Conservation (phyloP, 2,329 filamentous ascomycete genomes). For the Alternaria burnsii region DNA sequence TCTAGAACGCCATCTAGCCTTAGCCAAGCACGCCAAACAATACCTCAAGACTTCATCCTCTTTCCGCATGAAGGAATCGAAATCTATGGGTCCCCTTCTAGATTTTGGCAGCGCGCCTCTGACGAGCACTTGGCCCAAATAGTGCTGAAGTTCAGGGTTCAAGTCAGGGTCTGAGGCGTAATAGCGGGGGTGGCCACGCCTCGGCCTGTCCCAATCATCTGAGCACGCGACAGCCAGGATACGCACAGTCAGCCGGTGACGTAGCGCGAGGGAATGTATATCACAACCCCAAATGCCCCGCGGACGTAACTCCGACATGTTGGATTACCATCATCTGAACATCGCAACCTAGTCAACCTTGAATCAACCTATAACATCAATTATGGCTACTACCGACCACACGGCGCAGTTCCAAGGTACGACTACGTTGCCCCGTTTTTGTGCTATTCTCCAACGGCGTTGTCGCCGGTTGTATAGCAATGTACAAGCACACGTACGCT, state of each 20-base stretch:
- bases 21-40: neutral
- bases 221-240: conserved; percentile 16
- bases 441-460: neutral
- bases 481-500: neutral
- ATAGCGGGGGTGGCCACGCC: conserved; percentile 9
- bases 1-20: conserved; percentile 9
- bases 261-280: conserved; percentile 17
- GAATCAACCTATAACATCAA: neutral
- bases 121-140: conserved; percentile 6
- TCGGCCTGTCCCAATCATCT: conserved; percentile 15
- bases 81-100: neutral
- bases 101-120: conserved; percentile 7
- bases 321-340: neutral
- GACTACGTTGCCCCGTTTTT: neutral
- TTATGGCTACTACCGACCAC: conserved; percentile 12
- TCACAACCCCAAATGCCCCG: neutral
- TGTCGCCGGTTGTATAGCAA: neutral
- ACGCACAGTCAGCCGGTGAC: conserved; percentile 22
- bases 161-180: conserved; percentile 1
- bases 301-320: neutral
- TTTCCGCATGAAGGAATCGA: neutral
- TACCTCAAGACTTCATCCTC: neutral
- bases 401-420: conserved; percentile 19
- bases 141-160: conserved; percentile 16
- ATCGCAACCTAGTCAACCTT: conserved; percentile 1